These are phyloP conservation scores for Tetrapyrgos nigripes DNA, from an alignment of 1,284 basidiomycete species.

Conservation along the genomic window DNA sequence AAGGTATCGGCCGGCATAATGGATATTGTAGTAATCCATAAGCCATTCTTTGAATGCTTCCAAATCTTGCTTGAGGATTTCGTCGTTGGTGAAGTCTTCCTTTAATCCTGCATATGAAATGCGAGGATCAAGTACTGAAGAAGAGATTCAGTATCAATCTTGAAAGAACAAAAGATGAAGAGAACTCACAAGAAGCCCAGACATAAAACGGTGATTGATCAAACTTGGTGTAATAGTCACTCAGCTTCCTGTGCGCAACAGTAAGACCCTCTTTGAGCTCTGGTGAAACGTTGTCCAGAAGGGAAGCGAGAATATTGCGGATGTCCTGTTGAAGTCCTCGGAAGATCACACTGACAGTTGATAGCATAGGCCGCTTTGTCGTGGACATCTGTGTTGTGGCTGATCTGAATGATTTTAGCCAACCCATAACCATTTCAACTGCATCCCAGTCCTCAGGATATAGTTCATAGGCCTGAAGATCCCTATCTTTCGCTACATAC, in stretches of 20 bases:
- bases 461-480: constrained; percentile 21
- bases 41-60: background rate
- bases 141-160: no score
- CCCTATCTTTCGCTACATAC: constrained; percentile 17
- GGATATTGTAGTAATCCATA: background rate
- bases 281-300: constrained; percentile 2
- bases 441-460: constrained; percentile 25
- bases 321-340: constrained; percentile 19
- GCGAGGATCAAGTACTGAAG: constrained; percentile 22
- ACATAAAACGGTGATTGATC: constrained; percentile 18
- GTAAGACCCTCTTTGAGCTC: constrained; percentile 13
- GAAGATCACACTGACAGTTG: constrained; percentile 20
- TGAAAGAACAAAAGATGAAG: background rate
- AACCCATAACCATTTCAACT: constrained; percentile 24
- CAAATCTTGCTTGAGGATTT: background rate
- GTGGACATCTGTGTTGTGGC: constrained; percentile 34
- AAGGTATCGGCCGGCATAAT: background rate
- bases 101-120: constrained; percentile 21
- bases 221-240: constrained; percentile 23
- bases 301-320: background rate
- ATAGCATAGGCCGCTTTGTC: constrained; percentile 28
- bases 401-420: constrained; percentile 28
- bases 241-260: constrained; percentile 18
- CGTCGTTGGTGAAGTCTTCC: constrained; percentile 16
- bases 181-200: constrained; percentile 19